Evolutionary conservation across 2,329 filamentous ascomycete genomes (phyloP), one percentile per base, ranked within the genome.

Genomic region (Neofusicoccum umdonicola): DNA sequence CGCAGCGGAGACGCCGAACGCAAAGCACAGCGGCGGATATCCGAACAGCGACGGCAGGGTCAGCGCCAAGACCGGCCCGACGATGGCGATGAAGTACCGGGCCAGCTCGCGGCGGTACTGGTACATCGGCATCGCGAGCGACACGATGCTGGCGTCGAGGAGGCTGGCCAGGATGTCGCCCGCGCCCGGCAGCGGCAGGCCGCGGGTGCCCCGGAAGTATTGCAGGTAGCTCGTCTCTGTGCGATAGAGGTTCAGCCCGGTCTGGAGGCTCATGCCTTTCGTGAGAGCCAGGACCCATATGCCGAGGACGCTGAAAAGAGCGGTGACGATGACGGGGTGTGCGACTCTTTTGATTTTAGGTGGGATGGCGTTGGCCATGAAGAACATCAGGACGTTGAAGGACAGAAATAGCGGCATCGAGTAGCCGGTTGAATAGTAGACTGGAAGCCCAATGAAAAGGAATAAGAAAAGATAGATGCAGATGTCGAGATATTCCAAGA

Each of bases 111-210:
- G 78, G 3, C 85, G 82, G 74, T 87, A 87, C 63, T 83, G 82
- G 71, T 83, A 87, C 84, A 88, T 88, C 0, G 86, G 85, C 22
- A 88, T 74, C 1, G 85, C 85, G 3, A 88, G 80, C 1, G 84
- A 80, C 0, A 88, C 83, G 68, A 88, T 88, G 67, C 80, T 81
- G 7, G 84, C 85, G 69, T 88, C 85, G 22, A 88, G 79, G 3
- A 83, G 72, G 48, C 81, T 84, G 66, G 78, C 74, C 65, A 88
- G 82, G 22, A 88, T 70, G 67, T 88, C 85, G 19, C 84, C 86
- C 0, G 86, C 85, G 6, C 86, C 86, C 0, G 85, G 84, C 1
- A 73, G 68, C 3, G 66, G 63, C 2, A 75, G 64, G 17, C 73
- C 63, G 27, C 42, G 69, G 31, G 67, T 66, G 37, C 77, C 74